Conservation (phyloP, 768 basidiomycete genomes). For the Leccinum arenicola region DNA sequence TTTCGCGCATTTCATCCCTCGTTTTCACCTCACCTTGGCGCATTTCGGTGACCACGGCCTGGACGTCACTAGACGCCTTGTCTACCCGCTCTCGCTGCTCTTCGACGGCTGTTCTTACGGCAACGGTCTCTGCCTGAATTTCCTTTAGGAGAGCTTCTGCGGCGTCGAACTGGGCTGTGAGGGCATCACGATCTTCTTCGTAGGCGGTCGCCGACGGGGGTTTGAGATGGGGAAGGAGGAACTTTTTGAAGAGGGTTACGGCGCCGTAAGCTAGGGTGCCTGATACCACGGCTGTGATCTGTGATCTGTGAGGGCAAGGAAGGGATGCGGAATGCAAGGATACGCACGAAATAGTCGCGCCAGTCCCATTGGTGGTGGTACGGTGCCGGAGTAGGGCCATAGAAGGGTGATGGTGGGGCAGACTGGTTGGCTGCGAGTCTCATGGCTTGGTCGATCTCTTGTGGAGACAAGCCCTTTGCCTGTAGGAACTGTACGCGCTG, state of each 20-base stretch:
- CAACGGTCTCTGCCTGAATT: conserved; percentile 72
- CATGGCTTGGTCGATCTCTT: conserved; percentile 86
- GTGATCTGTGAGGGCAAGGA: conserved; percentile 20
- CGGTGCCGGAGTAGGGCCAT: conserved; percentile 38
- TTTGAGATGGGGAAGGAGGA: conserved; percentile 83
- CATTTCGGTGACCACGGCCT: conserved; percentile 70
- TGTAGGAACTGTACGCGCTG: conserved; percentile 94
- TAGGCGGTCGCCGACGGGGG: conserved; percentile 89
- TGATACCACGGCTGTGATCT: conserved; percentile 93
- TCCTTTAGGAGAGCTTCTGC: conserved; percentile 79
- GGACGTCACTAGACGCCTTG: conserved; percentile 68
- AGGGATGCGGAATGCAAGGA: background rate
- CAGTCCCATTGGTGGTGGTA: conserved; percentile 75
- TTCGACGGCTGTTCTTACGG: conserved; percentile 70
- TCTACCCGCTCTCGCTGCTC: conserved; percentile 74
- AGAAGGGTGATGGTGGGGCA: conserved; percentile 30
- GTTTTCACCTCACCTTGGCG: conserved; percentile 74
- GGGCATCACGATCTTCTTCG: conserved; percentile 79
- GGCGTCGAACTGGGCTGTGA: conserved; percentile 87
- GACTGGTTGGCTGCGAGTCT: conserved; percentile 49
- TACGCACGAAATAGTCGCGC: conserved; percentile 93
- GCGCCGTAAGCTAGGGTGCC: conserved; percentile 83
- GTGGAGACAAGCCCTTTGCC: conserved; percentile 80
- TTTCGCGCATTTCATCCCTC: conserved; percentile 85
- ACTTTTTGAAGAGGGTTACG: conserved; percentile 84